Evolutionary conservation across 2,329 filamentous ascomycete genomes (phyloP).

Genomic region (Metarhizium robertsii): DNA sequence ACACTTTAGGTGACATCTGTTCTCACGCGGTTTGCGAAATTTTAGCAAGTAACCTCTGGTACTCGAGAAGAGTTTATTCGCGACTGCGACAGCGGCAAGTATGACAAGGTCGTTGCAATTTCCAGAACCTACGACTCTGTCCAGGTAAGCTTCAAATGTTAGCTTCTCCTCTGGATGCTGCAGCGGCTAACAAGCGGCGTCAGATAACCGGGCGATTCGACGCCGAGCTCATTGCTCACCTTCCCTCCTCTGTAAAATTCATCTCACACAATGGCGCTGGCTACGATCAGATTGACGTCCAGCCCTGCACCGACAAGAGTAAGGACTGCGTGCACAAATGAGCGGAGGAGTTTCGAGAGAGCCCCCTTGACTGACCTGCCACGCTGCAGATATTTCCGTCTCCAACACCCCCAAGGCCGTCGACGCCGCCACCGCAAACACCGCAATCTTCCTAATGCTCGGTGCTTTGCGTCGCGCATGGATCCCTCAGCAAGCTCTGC

Average conservation of each 20-base stretch:
- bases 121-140: constrained; percentile 44
- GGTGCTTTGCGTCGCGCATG: constrained; percentile 60
- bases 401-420: constrained; percentile 61
- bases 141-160: not conserved
- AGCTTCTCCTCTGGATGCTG: not conserved
- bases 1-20: not conserved
- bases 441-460: constrained; percentile 61
- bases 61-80: constrained; percentile 10
- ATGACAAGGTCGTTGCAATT: constrained; percentile 46
- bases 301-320: constrained; percentile 41
- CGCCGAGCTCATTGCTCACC: constrained; percentile 44
- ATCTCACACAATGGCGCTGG: constrained; percentile 38
- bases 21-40: not conserved
- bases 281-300: constrained; percentile 62
- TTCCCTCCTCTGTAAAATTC: constrained; percentile 31
- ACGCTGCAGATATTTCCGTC: constrained; percentile 36
- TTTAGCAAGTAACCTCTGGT: constrained; percentile 9
- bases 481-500: constrained; percentile 45
- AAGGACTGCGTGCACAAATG: not conserved
- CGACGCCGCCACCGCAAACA: constrained; percentile 62
- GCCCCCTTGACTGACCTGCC: not conserved
- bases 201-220: constrained; percentile 53
- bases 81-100: constrained; percentile 46
- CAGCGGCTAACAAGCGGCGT: not conserved
- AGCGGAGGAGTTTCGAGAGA: not conserved